Base-by-base conservation (phyloP, 1,284 basidiomycete species). In the Boletus subluridellus region DNA sequence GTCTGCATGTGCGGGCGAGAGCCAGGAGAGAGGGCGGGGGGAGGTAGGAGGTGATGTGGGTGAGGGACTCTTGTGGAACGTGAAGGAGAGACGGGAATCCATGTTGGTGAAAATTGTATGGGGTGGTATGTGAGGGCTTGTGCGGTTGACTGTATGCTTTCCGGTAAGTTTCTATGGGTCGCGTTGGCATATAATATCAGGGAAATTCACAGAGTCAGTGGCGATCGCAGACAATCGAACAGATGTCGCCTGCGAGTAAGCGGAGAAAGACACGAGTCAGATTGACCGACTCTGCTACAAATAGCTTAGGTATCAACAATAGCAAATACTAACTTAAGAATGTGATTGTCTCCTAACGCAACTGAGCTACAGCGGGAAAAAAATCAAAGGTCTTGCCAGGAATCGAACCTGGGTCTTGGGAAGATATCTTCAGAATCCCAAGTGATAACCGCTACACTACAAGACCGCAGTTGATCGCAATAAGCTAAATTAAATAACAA, bases 41-140 rank as follows among this genome's bases (percentile, higher is more conserved):
- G 54, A 94, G 84, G 69, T 84, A 86, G 11, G 89, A 80, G n/a
- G 90, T 89, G 74, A 94, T 80, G 61, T 90, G 87, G 39, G 84
- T 85, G 73, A 94, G 86, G 32, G 86, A 86, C 70, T 94, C 92
- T 38, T 78, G 73, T 28, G 92, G 90, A 53, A 90, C 63, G 65
- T 74, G 73, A 65, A 86, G 80, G 65, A 86, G 68, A 55, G 66
- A 62, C 54, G 60, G 17, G 49, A 65, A 70, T 76, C 84, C 86
- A 89, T 89, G 76, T 71, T 88, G 82, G 30, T 1, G 6, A 21
- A 42, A 30, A 35, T 55, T 24, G 49, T 46, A 10, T 12, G 54
- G 12, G 35, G 9, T 5, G 7, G 30, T 47, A 4, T 54, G 38
- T 3, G 32, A 53, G 4, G 28, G 34, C 26, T 62, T 65, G 46